Base-by-base conservation (phyloP, 345 rosid species). In the Zanthoxylum bungeanum region DNA sequence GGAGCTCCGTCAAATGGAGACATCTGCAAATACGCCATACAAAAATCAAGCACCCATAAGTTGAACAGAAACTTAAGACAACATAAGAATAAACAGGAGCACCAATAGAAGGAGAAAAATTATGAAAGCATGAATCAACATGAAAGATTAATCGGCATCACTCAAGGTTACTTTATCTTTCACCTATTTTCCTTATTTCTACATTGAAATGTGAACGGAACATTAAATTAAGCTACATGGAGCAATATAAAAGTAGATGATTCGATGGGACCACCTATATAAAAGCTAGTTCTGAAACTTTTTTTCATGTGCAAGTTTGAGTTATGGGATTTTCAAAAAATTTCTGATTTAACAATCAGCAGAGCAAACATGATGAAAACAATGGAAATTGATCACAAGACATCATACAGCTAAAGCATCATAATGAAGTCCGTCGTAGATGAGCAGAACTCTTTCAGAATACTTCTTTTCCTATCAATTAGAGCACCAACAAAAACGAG, bases 341-440 rank as follows among this genome's bases (percentile, higher is more conserved):
- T 28, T 14, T 55, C 50, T 19, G 36, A 55, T 40, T 39, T 19
- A 30, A 17, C 3, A 56, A 40, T 6, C 4, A 6, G 19, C 25
- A 49, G 25, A 6, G 11, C 27, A 59, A 33, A 3, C 30, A 24
- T 25, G 19, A 63, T 24, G 17, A 21, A 44, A 36, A 12, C 34
- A 39, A 60, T 19, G 27, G 31, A 44, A 64, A 74, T 11, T 27
- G 75, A 66, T 47, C 37, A 64, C 2, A 51, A 77, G 61, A 64
- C 27, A 72, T 51, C 93, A 68, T 90, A 95, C 99, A 64, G 92
- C 93, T 69, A 95, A 78, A 37, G 99, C 93, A 80, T 95, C 99
- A 72, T 95, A 92, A 80, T 95, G 99, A 55, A 95, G 94, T 31
- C 99, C 97, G 40, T 95, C 96, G 69, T 95, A 95, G 68, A 95